Evolutionary conservation across 257 asterid genomes (phyloP).

Genomic region (Capsicum baccatum): DNA sequence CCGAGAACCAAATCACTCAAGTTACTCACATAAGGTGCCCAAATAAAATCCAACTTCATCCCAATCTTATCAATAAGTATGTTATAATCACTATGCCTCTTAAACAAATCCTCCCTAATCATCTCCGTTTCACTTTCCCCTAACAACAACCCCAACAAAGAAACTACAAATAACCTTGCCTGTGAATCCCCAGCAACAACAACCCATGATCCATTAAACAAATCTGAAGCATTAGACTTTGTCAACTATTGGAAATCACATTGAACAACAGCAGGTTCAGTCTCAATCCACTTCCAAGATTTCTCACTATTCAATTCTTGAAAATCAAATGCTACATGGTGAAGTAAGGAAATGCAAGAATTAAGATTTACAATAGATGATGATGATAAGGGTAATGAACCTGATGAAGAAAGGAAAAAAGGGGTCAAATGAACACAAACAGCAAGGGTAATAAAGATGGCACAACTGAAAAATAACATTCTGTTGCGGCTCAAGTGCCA

Average conservation of each 20-base stretch:
- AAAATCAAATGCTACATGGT: constrained; percentile 44
- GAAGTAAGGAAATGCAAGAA: constrained; percentile 70
- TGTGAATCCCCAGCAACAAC: constrained; percentile 95
- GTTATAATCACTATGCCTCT: constrained; percentile 90
- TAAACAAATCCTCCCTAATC: constrained; percentile 73
- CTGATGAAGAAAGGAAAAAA: constrained; percentile 48
- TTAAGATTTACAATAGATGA: constrained; percentile 45
- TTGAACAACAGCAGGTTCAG: constrained; percentile 47
- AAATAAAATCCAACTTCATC: constrained; percentile 82
- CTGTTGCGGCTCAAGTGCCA: constrained; percentile 98
- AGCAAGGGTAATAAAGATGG: constrained; percentile 95
- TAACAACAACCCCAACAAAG: constrained; percentile 73
- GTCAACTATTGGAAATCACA: constrained; percentile 78
- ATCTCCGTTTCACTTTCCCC: constrained; percentile 60
- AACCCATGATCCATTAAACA: constrained; percentile 93
- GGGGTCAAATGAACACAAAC: constrained; percentile 92
- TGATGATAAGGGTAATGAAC: constrained; percentile 37
- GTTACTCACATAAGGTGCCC: constrained; percentile 84
- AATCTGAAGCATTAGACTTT: constrained; percentile 69
- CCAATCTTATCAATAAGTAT: constrained; percentile 68
- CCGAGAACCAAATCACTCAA: constrained; percentile 58
- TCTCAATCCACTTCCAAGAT: constrained; percentile 76
- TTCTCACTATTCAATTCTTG: constrained; percentile 30
- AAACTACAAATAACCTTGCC: constrained; percentile 79
- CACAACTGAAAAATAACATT: constrained; percentile 94